Evolutionary conservation across 805 yeast genomes (phyloP).

Genomic region (Cyberlindnera petersonii): DNA sequence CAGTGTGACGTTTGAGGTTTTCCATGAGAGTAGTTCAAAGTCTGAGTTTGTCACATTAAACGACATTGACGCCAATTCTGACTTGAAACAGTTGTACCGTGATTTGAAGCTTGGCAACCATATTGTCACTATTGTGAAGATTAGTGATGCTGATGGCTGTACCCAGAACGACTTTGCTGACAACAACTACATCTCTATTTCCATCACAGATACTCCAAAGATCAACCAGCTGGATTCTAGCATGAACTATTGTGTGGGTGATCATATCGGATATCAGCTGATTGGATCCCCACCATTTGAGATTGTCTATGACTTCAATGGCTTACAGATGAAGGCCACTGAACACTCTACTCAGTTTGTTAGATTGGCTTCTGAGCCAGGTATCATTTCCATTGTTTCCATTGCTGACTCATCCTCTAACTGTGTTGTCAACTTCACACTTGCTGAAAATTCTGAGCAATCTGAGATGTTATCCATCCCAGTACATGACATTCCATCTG

Average conservation of each 20-base stretch:
- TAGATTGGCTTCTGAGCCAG: constrained; percentile 79
- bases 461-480: constrained; percentile 33
- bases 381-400: constrained; percentile 62
- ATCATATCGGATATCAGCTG: constrained; percentile 70
- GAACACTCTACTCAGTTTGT: constrained; percentile 47
- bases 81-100: constrained; percentile 43
- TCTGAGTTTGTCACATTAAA: constrained; percentile 43
- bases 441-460: constrained; percentile 31
- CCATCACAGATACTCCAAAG: constrained; percentile 74
- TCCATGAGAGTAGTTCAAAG: constrained; percentile 57
- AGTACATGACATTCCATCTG: constrained; percentile 67
- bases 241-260: constrained; percentile 84
- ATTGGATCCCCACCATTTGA: constrained; percentile 79
- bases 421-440: constrained; percentile 62
- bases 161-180: constrained; percentile 39
- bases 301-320: constrained; percentile 71
- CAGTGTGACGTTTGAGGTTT: constrained; percentile 50
- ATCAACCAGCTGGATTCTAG: constrained; percentile 43
- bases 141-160: constrained; percentile 74
- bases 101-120: constrained; percentile 69
- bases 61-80: constrained; percentile 38
- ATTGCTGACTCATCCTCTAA: constrained; percentile 70
- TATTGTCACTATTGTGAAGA: constrained; percentile 49
- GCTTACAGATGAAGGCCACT: constrained; percentile 51
- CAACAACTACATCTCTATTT: constrained; percentile 46